Evolutionary conservation across 2,329 filamentous ascomycete genomes (phyloP).

Genomic region (Emmonsiellopsis sp.): DNA sequence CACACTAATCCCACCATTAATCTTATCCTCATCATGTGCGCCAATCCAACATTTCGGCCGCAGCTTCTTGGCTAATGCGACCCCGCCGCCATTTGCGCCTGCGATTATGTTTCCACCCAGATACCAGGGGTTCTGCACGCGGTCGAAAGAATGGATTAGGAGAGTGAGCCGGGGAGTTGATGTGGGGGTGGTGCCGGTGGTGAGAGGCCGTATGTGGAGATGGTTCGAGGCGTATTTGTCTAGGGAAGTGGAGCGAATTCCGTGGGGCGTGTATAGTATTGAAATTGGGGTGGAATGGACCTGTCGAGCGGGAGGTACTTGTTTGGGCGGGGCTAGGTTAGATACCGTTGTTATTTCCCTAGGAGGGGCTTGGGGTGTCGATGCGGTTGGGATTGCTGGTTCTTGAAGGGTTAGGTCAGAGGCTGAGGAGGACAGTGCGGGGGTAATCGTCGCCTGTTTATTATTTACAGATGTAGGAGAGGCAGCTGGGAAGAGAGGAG

Average conservation of each 20-base stretch:
- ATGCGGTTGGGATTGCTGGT: neutral
- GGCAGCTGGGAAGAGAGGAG: neutral
- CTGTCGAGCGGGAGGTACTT: neutral
- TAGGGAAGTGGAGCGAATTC: neutral
- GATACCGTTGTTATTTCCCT: no score
- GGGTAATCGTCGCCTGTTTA: neutral
- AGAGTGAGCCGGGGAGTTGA: constrained; percentile 47
- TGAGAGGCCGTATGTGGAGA: neutral
- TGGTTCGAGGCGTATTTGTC: neutral
- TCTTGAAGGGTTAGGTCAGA: neutral
- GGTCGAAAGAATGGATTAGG: constrained; percentile 45
- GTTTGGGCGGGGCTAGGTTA: neutral
- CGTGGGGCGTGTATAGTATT: neutral
- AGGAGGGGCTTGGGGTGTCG: neutral
- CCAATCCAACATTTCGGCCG: neutral
- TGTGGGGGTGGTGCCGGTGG: constrained; percentile 33
- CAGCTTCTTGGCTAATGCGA: neutral
- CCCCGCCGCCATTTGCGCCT: constrained; percentile 39
- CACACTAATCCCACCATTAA: neutral
- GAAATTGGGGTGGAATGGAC: neutral
- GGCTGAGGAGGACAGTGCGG: no score
- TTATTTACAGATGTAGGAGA: neutral
- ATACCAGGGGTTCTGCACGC: constrained; percentile 45
- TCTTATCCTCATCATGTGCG: neutral
- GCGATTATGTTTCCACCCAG: constrained; percentile 44